Base-by-base conservation (phyloP, 495 filamentous ascomycete genomes). In the Talaromyces adpressus region DNA sequence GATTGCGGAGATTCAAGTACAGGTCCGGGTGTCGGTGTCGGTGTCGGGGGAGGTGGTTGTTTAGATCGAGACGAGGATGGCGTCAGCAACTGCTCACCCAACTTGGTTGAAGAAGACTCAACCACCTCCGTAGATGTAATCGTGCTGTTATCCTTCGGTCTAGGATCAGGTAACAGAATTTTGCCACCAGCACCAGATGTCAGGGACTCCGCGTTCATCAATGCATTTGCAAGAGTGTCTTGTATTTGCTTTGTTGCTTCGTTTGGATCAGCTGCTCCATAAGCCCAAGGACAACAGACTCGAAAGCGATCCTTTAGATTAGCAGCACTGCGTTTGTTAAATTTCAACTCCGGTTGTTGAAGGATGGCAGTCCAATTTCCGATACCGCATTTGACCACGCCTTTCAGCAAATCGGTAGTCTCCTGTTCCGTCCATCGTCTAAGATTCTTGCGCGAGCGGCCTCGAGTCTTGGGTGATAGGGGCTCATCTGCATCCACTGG, bases 271-370 rank as follows among this genome's bases (percentile, higher is more conserved):
- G 73, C 69, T 3, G 77, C 69, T 72, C 73, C 73, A 58, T 80
- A 80, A 4, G 77, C 78, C 77, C 75, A 77, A 0, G 91, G 91
- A 69, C 88, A 91, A 70, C 89, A 91, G 4, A 90, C 90, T 34
- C 89, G 83, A 67, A 92, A 92, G 23, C 89, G 83, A 72, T 97
- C 92, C 77, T 96, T 97, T 63, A 97, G 73, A 69, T 97, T 92
- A 11, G 90, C 86, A 18, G 89, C 85, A 32, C 85, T 88, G 47
- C 92, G 82, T 34, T 82, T 81, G 67, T 92, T 87, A 74, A 97
- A 97, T 18, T 77, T 79, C 67, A 90, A 89, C 27, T 87, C 85
- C 1, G 85, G 76, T 63, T 92, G 87, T 11, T 89, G 81, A n/a
- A 94, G 72, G 16, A 97, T 95, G 51, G 85, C 84, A 41, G 88